Percentiles rank a stretch among this genome's conserved stretches.
Conservation (phyloP, 169 alveolate genomes). For the Cystoisospora suis region DNA sequence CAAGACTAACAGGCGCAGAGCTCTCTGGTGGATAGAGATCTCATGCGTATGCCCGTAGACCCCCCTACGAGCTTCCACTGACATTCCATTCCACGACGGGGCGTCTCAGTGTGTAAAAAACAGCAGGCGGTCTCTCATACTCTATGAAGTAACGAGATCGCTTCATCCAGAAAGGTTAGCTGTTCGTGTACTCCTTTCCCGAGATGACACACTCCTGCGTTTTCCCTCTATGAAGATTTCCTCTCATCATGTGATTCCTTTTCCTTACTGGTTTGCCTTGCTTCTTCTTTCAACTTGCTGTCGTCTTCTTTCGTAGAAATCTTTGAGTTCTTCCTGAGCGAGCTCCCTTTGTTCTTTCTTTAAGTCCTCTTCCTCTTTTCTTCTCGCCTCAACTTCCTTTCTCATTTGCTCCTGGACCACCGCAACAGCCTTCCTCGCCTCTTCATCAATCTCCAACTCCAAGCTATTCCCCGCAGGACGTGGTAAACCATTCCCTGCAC, state of each 20-base stretch:
- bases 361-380: not conserved
- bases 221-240: no score
- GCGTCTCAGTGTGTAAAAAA: no score
- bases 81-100: no score
- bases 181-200: no score
- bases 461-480: not conserved
- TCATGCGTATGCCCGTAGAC: no score
- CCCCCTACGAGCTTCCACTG: no score
- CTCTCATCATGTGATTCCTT: not conserved
- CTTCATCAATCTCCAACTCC: not conserved
- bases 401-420: not conserved
- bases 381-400: constrained; percentile 6
- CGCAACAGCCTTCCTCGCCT: not conserved
- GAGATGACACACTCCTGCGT: no score
- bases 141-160: no score
- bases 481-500: not conserved
- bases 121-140: no score
- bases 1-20: no score
- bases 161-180: no score
- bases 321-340: constrained; percentile 17
- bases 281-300: not conserved
- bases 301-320: constrained; percentile 18
- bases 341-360: constrained; percentile 29
- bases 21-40: no score
- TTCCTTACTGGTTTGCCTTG: constrained; percentile 12